Evolutionary conservation across 2,329 filamentous ascomycete genomes (phyloP), one percentile per base, ranked within the genome.

Genomic region (Ophiostoma novo-ulmi): DNA sequence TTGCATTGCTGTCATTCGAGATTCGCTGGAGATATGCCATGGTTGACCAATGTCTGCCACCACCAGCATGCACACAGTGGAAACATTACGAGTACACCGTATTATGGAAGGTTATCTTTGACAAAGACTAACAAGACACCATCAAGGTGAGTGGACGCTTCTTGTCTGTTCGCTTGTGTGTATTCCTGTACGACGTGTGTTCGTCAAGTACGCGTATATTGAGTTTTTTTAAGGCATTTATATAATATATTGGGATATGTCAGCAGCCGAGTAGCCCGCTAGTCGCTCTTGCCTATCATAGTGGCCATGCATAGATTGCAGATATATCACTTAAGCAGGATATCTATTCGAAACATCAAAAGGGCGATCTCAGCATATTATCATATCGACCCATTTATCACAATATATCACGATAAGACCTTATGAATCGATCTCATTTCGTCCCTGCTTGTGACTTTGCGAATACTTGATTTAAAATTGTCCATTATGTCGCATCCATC

Each of bases 1-100:
- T 22, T 22, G 22, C 52, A 26, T 6, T 22, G 22, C 52, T 58
- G 52, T 58, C 52, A 22, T 58, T 22, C 20, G 22, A 58, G 52
- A 58, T 31, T 58, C 17, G 52, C 44, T 58, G 52, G 52, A 58
- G 52, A 58, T 58, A 58, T 44, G 48, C 48, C 48, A 55, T 22
- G 5, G 48, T 14, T 3, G 13, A 5, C 48, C 48, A 55, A n/a
- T 55, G 48, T 22, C 6, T 55, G 52, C 11, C 52, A 14, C 13
- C 52, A 14, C 26, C 52, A 58, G 17, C 52, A 26, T 20, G 52
- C n/a, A 26, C n/a, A 58, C 52, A 58, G 52, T 58, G 22, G 31
- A 3, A 31, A 31, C 31, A 31, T 0, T 3, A 3, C 31, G 3
- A 31, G 31, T 31, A 31, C 31, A 31, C 31, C 31, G 31, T 31